Percentiles rank a stretch among this genome's conserved stretches.
phyloP scores from a whole-genome alignment of 495 filamentous ascomycete genomes.

The Melanomma pulvis-pyrius region DNA sequence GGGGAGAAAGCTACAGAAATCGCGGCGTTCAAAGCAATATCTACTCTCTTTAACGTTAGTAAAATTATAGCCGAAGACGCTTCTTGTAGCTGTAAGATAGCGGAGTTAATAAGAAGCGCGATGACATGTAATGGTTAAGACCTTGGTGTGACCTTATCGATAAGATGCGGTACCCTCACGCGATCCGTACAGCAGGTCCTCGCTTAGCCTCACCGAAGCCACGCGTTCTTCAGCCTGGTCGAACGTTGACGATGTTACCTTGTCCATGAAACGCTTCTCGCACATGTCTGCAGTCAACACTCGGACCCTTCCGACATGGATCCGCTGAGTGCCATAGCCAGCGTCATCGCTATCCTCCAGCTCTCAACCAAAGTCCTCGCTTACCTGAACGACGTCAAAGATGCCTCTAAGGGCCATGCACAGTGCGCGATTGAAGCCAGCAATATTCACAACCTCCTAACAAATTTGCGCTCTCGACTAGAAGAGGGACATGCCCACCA shows the following conservation, averaged over 20 bases:
- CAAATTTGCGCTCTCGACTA: slow-evolving; percentile 28
- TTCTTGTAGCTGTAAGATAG: no score
- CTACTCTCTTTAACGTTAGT: no score
- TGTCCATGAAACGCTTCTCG: not conserved
- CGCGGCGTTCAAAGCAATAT: no score
- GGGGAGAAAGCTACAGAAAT: no score
- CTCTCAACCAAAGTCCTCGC: slow-evolving; percentile 34
- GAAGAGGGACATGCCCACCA: slow-evolving; percentile 33
- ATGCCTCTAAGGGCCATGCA: slow-evolving; percentile 39
- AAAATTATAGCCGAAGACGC: no score
- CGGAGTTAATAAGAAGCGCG: no score
- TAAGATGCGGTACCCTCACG: not conserved
- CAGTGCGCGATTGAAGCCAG: slow-evolving; percentile 32
- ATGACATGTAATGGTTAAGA: no score
- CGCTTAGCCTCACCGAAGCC: not conserved
- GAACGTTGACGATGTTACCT: not conserved
- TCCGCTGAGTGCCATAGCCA: slow-evolving; percentile 36
- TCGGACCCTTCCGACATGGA: slow-evolving; percentile 25
- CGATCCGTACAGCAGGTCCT: not conserved
- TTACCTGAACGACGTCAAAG: slow-evolving; percentile 43
- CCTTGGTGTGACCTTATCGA: no score
- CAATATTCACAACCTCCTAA: slow-evolving; percentile 37
- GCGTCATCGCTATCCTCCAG: slow-evolving; percentile 38
- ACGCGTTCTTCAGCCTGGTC: not conserved
- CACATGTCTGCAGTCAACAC: not conserved